These are phyloP conservation scores for Paramecium tetraurelia DNA, from an alignment of 73 alveolate species.

Conservation along the genomic window DNA sequence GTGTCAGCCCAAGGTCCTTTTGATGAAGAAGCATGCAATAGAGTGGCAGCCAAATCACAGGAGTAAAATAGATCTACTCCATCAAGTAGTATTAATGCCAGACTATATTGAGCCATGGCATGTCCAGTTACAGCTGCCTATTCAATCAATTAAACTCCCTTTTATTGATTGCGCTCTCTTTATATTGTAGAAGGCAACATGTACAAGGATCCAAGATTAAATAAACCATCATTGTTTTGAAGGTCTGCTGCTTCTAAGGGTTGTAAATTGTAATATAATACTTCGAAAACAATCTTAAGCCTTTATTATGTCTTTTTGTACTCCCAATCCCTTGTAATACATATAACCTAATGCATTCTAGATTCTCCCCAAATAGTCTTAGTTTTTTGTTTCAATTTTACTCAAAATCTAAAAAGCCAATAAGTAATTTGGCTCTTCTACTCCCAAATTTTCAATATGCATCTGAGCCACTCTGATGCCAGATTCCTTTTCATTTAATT, in stretches of 20 bases:
- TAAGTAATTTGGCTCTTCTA: not conserved
- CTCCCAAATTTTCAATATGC: slow-evolving; percentile 2
- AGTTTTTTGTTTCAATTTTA: not conserved
- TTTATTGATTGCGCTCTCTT: not conserved
- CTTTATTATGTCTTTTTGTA: not conserved
- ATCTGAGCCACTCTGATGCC: not conserved
- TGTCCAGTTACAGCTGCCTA: not conserved
- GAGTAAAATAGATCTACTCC: slow-evolving; percentile 27
- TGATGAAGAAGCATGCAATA: not conserved
- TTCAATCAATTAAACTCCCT: not conserved
- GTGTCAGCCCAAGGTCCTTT: slow-evolving; percentile 8
- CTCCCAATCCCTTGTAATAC: not conserved
- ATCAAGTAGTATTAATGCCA: not conserved
- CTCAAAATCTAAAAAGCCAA: not conserved
- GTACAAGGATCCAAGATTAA: not conserved
- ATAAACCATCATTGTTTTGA: not conserved
- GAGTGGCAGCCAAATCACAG: not conserved
- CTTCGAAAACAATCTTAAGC: not conserved
- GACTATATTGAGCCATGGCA: slow-evolving; percentile 4
- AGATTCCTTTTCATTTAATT: not conserved
- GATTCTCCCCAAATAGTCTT: not conserved
- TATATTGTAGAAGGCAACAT: not conserved
- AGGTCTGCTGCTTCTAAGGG: not conserved
- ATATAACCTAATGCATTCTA: not conserved
- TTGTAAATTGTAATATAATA: not conserved